phyloP scores from a whole-genome alignment of 768 basidiomycete species.

The Polyporus arcularius region DNA sequence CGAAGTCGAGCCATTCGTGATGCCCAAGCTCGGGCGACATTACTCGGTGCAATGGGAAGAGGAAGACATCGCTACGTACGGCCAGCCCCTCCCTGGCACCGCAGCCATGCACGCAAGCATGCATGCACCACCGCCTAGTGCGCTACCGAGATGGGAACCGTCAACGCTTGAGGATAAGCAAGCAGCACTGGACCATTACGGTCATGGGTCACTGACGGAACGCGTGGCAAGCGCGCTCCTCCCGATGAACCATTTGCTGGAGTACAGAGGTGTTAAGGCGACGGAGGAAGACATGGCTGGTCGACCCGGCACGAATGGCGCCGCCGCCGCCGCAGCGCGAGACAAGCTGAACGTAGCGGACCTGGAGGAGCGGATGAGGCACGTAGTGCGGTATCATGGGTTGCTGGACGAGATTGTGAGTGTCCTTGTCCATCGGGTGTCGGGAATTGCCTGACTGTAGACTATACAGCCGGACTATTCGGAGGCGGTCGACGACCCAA shows the following conservation, averaged over 20 bases:
- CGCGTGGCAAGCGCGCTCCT: constrained; percentile 75
- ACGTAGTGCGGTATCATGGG: constrained; percentile 78
- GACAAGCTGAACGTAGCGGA: constrained; percentile 81
- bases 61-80: constrained; percentile 66
- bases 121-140: constrained; percentile 38
- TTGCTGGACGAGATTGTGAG: constrained; percentile 70
- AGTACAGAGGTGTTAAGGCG: constrained; percentile 79
- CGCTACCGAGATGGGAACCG: constrained; percentile 76
- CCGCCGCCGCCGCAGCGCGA: constrained; percentile 73
- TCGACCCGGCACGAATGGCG: constrained; percentile 65
- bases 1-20: constrained; percentile 82
- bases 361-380: constrained; percentile 71
- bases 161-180: constrained; percentile 76
- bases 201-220: constrained; percentile 88
- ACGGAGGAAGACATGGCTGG: constrained; percentile 86
- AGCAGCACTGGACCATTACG: constrained; percentile 70
- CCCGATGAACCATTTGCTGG: constrained; percentile 61
- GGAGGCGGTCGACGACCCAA: constrained; percentile 88
- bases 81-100: constrained; percentile 42
- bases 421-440: constrained; percentile 22
- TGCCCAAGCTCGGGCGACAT: constrained; percentile 86
- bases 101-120: constrained; percentile 38
- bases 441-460: constrained; percentile 17
- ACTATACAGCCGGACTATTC: constrained; percentile 66
- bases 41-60: constrained; percentile 95